Base-by-base conservation (phyloP, 345 rosid species). In the Mercurialis annua region DNA sequence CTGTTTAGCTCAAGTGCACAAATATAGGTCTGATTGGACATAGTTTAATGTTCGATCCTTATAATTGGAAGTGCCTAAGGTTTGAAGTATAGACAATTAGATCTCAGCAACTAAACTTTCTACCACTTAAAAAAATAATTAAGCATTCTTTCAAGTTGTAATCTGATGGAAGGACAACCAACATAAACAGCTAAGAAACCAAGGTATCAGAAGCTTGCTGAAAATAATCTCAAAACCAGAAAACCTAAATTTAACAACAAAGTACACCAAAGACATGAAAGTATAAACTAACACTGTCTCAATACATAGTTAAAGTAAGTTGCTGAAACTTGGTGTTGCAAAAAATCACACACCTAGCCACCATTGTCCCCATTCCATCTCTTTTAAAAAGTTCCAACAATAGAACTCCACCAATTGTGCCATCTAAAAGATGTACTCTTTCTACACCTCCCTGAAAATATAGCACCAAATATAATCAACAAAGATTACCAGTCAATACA, bases 361-460 rank as follows among this genome's bases (percentile, higher is more conserved):
- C 98, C 98, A 93, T 93, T 47, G 98, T 93, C 73, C 98, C 98
- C 88, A 90, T 86, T 64, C 97, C 96, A 74, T 94, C 99, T 80
- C 99, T 89, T 79, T 91, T 90, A 70, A 94, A 94, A 62, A 94
- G 82, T 74, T 94, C 97, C 69, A 94, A 64, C 66, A 94, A 73
- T 52, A 94, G 68, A 66, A 87, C 85, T 59, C 99, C 98, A 71
- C 92, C 82, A 59, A 85, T 81, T 51, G 96, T 94, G 69, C 99
- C 97, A 81, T 94, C 97, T 68, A 91, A 74, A 74, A 89, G 88
- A 80, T 94, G 98, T 73, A 93, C 98, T 80, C 99, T 86, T 71
- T 91, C 92, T 51, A 94, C 96, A 65, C 99, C 97, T 71, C 99
- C 95, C 98, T 93, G 83, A 65, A 59, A 74, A 71, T 24, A 23